A percentile compares a stretch with the other conserved stretches of the same genome.
Evolutionary conservation across 78 protist species (phyloP).

Genomic region (Guillardia theta): DNA sequence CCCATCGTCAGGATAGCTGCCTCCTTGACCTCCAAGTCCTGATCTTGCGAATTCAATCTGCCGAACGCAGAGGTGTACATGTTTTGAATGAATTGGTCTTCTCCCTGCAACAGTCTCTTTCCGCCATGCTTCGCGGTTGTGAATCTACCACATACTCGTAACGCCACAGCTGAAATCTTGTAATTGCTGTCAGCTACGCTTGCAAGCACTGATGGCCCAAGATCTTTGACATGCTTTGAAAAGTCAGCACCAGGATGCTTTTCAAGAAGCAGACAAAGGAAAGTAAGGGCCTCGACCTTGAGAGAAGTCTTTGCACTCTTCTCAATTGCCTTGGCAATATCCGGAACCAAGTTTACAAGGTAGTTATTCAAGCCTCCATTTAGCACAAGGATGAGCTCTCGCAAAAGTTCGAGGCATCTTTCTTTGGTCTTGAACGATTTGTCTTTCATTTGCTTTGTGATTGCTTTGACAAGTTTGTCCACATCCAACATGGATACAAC

Average conservation of each 20-base stretch:
- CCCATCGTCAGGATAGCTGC: constrained; percentile 76
- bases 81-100: too few species aligned
- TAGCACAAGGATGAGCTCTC: constrained; percentile 49
- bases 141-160: constrained; percentile 74
- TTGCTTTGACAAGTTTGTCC: background rate
- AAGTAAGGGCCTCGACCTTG: constrained; percentile 66
- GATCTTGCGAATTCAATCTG: constrained; percentile 78
- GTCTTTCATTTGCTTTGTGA: constrained; percentile 44
- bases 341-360: constrained; percentile 47
- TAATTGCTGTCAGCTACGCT: constrained; percentile 77
- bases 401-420: constrained; percentile 63
- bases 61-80: constrained; percentile 55
- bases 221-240: background rate
- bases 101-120: background rate
- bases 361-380: constrained; percentile 54
- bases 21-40: constrained; percentile 94
- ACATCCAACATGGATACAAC: background rate
- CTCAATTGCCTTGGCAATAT: constrained; percentile 46
- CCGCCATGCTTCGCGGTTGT: background rate
- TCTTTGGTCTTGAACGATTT: constrained; percentile 66
- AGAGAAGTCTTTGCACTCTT: constrained; percentile 49
- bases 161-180: constrained; percentile 76
- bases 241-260: constrained; percentile 62
- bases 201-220: constrained; percentile 54
- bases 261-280: constrained; percentile 53